Evolutionary conservation across 208 protist species (phyloP).

Genomic region (Jaenimonas drosophilae): DNA sequence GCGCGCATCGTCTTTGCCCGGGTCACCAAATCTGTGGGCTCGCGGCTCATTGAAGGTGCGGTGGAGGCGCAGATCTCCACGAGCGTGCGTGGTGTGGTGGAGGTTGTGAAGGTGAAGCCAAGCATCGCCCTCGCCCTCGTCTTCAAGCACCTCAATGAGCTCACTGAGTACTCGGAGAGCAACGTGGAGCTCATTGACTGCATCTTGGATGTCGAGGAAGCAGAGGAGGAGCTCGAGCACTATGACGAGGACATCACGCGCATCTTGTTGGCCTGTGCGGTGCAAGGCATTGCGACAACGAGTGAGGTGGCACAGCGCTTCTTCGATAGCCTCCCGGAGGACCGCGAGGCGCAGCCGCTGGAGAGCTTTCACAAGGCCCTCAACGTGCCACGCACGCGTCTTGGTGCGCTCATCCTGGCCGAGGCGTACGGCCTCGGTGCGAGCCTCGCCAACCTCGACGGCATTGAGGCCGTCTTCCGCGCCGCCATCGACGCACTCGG

Average conservation of each 20-base stretch:
- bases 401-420: constrained; percentile 56
- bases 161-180: constrained; percentile 28
- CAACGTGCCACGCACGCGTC: constrained; percentile 42
- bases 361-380: constrained; percentile 58
- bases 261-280: constrained; percentile 52
- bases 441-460: constrained; percentile 54
- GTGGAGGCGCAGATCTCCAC: constrained; percentile 78
- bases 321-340: constrained; percentile 26
- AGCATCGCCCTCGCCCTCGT: constrained; percentile 66
- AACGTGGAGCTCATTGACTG: constrained; percentile 73
- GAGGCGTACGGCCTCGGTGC: constrained; percentile 58
- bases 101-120: constrained; percentile 88
- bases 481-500: constrained; percentile 59
- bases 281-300: constrained; percentile 52
- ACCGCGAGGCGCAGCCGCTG: constrained; percentile 43
- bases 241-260: constrained; percentile 49
- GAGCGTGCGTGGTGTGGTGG: constrained; percentile 79
- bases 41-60: constrained; percentile 72
- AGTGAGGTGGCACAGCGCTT: constrained; percentile 49
- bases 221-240: constrained; percentile 49
- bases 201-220: constrained; percentile 77
- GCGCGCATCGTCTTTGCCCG: constrained; percentile 74
- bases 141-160: constrained; percentile 55
- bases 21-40: constrained; percentile 60
- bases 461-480: constrained; percentile 52